These are phyloP conservation scores for Amylocystis lapponica DNA, from an alignment of 768 basidiomycete species.

Conservation along the genomic window DNA sequence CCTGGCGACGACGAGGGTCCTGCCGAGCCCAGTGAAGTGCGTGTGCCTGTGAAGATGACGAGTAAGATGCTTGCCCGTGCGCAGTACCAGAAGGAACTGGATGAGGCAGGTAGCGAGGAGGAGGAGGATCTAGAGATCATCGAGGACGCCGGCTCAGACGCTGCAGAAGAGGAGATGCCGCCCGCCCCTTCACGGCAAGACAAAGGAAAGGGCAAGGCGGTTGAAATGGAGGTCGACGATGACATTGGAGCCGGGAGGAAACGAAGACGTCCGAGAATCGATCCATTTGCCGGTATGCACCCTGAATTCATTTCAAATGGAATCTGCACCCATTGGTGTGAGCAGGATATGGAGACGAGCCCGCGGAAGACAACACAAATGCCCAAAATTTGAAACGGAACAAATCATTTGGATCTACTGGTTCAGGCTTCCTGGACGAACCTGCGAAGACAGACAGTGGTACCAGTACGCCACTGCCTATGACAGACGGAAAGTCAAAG, in stretches of 20 bases:
- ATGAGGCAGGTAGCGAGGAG: slow-evolving; percentile 37
- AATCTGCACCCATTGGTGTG: slow-evolving; percentile 10
- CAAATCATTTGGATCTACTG: no score
- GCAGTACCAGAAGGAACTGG: slow-evolving; percentile 53
- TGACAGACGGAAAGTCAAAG: slow-evolving; percentile 19
- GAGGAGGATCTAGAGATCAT: slow-evolving; percentile 36
- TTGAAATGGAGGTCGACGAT: slow-evolving; percentile 25
- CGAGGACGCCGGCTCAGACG: slow-evolving; percentile 33
- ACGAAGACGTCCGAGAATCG: slow-evolving; percentile 48
- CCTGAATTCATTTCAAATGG: slow-evolving; percentile 5
- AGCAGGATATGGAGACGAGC: slow-evolving; percentile 29
- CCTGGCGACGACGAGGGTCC: slow-evolving; percentile 14
- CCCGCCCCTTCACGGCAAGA: slow-evolving; percentile 1
- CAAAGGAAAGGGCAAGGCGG: slow-evolving; percentile 31
- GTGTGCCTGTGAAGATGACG: slow-evolving; percentile 52
- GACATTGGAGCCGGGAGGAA: slow-evolving; percentile 22
- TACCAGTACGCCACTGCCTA: slow-evolving; percentile 18
- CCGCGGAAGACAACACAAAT: no score
- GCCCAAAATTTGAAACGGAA: no score
- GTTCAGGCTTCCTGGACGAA: no score
- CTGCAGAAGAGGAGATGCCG: slow-evolving; percentile 29
- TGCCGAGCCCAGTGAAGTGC: slow-evolving; percentile 6
- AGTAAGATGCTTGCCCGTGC: slow-evolving; percentile 69
- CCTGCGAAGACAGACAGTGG: no score
- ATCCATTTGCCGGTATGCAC: slow-evolving; percentile 61